A percentile compares a stretch with the other conserved stretches of the same genome.
Conservation (phyloP, 2,329 filamentous ascomycete species). For the Daldinia eschscholtzii region DNA sequence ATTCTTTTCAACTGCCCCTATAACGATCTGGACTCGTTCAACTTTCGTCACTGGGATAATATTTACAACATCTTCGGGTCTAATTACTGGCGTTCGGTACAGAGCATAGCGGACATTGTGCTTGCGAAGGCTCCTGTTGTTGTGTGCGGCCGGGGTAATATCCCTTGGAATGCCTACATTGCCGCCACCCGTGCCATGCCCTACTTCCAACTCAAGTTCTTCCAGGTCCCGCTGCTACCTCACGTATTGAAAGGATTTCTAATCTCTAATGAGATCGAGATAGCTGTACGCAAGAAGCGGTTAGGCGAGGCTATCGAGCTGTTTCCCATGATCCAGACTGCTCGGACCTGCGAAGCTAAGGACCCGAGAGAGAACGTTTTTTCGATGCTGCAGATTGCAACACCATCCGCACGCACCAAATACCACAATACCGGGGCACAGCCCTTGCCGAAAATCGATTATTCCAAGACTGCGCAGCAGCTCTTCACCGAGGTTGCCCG, state of each 20-base stretch:
- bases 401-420: conserved; percentile 35
- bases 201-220: conserved; percentile 42
- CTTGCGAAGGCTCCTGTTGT: conserved; percentile 39
- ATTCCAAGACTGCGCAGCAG: conserved; percentile 40
- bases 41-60: conserved; percentile 37
- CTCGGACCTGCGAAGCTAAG: conserved; percentile 36
- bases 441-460: conserved; percentile 43
- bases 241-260: conserved; percentile 30
- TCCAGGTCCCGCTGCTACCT: conserved; percentile 38
- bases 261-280: conserved; percentile 38
- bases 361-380: conserved; percentile 45
- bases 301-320: conserved; percentile 44
- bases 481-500: conserved; percentile 44
- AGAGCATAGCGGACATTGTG: conserved; percentile 43
- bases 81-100: conserved; percentile 40
- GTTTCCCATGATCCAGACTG: conserved; percentile 45
- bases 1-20: conserved; percentile 26
- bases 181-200: conserved; percentile 38
- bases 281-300: conserved; percentile 38
- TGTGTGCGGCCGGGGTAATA: conserved; percentile 43
- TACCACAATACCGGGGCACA: conserved; percentile 37
- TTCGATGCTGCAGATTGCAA: conserved; percentile 42
- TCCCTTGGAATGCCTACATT: conserved; percentile 43
- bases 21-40: conserved; percentile 41
- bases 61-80: conserved; percentile 42